A percentile compares a stretch with the other conserved stretches of the same genome.
These are phyloP conservation scores for Podaxis sp. DNA, from an alignment of 768 basidiomycete genomes.

Conservation along the genomic window DNA sequence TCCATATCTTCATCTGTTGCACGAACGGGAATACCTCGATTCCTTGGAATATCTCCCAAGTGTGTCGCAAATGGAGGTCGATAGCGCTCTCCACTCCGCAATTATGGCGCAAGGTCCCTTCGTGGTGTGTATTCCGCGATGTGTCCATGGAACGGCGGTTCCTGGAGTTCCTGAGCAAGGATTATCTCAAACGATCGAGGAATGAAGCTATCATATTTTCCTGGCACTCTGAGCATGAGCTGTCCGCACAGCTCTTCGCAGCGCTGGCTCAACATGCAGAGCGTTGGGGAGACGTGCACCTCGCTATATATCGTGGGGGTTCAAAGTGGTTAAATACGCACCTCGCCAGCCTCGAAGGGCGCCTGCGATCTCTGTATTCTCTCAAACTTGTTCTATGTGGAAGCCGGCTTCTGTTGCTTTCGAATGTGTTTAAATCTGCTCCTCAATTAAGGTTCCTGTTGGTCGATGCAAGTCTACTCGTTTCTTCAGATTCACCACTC, in stretches of 20 bases:
- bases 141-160: background rate
- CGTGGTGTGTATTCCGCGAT: background rate
- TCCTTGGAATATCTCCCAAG: conserved; percentile 28
- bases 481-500: background rate
- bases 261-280: background rate
- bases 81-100: conserved; percentile 28
- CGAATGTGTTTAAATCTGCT: background rate
- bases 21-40: background rate
- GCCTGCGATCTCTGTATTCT: background rate
- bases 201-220: background rate
- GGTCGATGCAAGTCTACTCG: background rate
- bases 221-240: background rate
- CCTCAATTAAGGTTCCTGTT: background rate
- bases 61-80: conserved; percentile 35
- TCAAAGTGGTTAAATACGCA: background rate
- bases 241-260: background rate
- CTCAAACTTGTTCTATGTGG: background rate
- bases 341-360: background rate
- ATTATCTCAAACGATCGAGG: background rate
- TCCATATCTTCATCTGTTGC: conserved; percentile 1
- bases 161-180: background rate
- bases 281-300: background rate
- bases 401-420: too few relatives aligned
- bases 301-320: background rate
- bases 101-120: conserved; percentile 35